Evolutionary conservation across 2,329 filamentous ascomycete species (phyloP).

Genomic region (Fusarium floridanum): DNA sequence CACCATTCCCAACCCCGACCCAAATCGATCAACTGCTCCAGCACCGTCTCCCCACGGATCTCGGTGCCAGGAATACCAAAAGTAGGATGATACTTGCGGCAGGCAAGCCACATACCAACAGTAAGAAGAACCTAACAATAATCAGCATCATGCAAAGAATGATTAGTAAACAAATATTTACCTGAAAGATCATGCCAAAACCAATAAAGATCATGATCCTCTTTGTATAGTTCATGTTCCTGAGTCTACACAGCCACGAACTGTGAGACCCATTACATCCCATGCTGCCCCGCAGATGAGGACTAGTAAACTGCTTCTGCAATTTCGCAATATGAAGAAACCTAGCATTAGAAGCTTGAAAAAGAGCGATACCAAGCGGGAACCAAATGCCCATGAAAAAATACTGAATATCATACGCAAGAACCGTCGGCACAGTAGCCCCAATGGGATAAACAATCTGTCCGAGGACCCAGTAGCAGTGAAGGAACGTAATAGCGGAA

Average conservation of each 20-base stretch:
- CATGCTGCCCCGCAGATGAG: neutral
- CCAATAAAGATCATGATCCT: slow-evolving; percentile 63
- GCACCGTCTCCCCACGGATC: slow-evolving; percentile 43
- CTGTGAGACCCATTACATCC: neutral
- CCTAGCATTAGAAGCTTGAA: slow-evolving; percentile 72
- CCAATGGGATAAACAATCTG: slow-evolving; percentile 55
- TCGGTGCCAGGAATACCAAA: slow-evolving; percentile 71
- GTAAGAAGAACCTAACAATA: slow-evolving; percentile 66
- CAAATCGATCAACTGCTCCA: slow-evolving; percentile 60
- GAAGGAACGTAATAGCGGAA: slow-evolving; percentile 54
- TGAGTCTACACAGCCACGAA: slow-evolving; percentile 43
- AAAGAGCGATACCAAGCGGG: slow-evolving; percentile 73
- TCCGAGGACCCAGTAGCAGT: slow-evolving; percentile 57
- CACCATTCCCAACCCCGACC: slow-evolving; percentile 73
- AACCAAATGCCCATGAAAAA: slow-evolving; percentile 76
- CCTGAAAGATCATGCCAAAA: slow-evolving; percentile 68
- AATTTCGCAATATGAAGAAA: slow-evolving; percentile 69
- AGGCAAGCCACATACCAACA: slow-evolving; percentile 70
- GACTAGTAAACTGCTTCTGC: slow-evolving; percentile 54
- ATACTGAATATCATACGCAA: slow-evolving; percentile 58
- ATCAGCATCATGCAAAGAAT: neutral
- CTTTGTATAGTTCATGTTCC: slow-evolving; percentile 56
- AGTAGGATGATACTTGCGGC: slow-evolving; percentile 70
- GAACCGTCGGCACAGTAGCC: slow-evolving; percentile 58
- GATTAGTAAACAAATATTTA: slow-evolving; percentile 46